Evolutionary conservation across 345 rosid species (phyloP).

Genomic region (Eucalyptus regnans): DNA sequence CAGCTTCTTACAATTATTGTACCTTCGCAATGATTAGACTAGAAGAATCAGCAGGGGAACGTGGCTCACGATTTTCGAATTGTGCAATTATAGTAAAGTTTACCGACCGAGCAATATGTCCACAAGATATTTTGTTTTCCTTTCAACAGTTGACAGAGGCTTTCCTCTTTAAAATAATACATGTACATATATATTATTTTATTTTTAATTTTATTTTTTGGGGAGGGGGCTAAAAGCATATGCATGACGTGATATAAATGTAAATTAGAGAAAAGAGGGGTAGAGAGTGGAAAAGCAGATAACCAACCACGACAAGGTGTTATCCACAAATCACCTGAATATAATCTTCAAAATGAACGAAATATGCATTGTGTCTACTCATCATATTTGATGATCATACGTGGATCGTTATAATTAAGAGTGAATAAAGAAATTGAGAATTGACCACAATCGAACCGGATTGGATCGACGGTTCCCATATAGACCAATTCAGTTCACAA

Average conservation of each 20-base stretch:
- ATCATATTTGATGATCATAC: not conserved
- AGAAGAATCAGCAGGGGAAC: not conserved
- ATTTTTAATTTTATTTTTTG: not conserved
- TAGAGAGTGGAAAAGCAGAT: not conserved
- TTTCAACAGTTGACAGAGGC: not conserved
- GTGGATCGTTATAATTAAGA: too few species aligned
- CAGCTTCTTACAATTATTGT: not conserved
- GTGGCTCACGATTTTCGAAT: not conserved
- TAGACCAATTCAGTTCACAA: rapidly evolving
- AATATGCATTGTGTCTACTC: not conserved
- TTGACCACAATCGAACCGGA: rapidly evolving
- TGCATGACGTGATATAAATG: not conserved
- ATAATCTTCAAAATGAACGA: not conserved
- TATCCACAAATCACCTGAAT: not conserved
- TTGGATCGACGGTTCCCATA: rapidly evolving
- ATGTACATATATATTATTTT: too few species aligned
- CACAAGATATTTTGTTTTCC: not conserved
- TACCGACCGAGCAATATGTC: not conserved
- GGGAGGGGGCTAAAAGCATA: not conserved
- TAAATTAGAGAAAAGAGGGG: not conserved
- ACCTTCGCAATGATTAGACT: not conserved
- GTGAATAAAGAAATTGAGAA: too few species aligned
- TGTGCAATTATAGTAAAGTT: not conserved
- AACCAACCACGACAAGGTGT: not conserved
- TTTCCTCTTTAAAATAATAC: not conserved